Conservation (phyloP, 129 eudicot species). For the Oenanthe sinensis region DNA sequence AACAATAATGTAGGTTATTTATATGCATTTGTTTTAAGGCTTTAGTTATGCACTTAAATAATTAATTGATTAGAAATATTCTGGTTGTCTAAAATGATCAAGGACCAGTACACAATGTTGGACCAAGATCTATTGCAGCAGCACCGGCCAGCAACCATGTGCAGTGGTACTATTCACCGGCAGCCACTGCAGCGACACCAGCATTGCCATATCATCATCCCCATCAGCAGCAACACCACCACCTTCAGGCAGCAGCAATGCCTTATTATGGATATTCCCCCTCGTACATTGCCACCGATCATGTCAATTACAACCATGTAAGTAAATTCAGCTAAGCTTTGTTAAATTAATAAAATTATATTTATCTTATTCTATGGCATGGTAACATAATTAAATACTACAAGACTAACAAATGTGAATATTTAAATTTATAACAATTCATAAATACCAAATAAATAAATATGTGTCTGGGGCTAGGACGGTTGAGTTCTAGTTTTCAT, state of each 20-base stretch:
- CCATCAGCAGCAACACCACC: conserved; percentile 30
- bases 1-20: too few species aligned
- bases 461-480: neutral
- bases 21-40: neutral
- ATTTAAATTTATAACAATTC: neutral
- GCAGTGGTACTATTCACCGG: conserved; percentile 69
- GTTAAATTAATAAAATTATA: neutral
- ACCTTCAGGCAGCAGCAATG: conserved; percentile 43
- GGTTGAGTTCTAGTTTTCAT: neutral
- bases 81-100: neutral
- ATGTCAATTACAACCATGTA: conserved; percentile 75
- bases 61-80: neutral
- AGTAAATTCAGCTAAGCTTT: conserved; percentile 12
- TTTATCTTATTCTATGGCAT: neutral
- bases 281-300: conserved; percentile 51
- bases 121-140: conserved; percentile 55
- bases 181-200: conserved; percentile 15
- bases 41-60: neutral
- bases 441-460: neutral
- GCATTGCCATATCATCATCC: conserved; percentile 13
- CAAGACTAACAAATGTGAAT: neutral
- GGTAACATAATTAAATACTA: too few species aligned
- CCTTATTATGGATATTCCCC: conserved; percentile 84
- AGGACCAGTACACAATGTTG: conserved; percentile 44
- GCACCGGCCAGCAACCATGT: conserved; percentile 54